Evolutionary conservation across 441 rosid genomes (phyloP), one percentile per base, ranked within the genome.

Genomic region (Viola pubescens): DNA sequence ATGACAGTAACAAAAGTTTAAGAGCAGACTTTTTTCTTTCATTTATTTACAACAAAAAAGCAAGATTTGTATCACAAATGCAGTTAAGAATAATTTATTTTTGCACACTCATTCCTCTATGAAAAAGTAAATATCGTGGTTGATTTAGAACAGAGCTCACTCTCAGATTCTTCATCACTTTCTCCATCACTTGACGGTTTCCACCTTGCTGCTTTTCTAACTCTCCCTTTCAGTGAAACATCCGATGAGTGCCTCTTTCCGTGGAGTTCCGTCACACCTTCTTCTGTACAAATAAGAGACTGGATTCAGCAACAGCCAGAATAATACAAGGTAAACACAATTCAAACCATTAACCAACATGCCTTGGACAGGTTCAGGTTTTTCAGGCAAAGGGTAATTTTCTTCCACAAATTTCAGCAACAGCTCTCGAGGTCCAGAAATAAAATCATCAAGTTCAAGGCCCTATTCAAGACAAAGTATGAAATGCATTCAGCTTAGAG

Each of bases 361-460:
- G 87, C 99, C 99, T 48, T 86, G 74, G 26, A 82, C 81, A 79
- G 98, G 81, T 69, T 94, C 97, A 49, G 99, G 99, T 82, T 84
- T 77, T 64, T 86, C 99, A 40, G 99, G 97, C 75, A 94, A 72
- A 53, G 97, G 97, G 74, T 94, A 94, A 76, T 90, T 88, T 82
- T 94, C 99, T 79, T 90, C 99, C 54, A 88, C 97, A 70, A 94
- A 87, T 80, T 94, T 94, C 75, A 94, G 81, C 79, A 94, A 75
- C 73, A 94, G 84, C 73, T 90, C 99, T 68, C 97, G 94, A 66
- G 99, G 99, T 40, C 99, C 99, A 66, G 99, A 94, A 66, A 94
- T 80, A 75, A 94, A 94, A 78, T 94, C 99, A 82, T 94, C 97
- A 75, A 94, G 99, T 69, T 94, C 99, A 79, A 74, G 72, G 70